Evolutionary conservation across 2,329 filamentous ascomycete genomes (phyloP).

Genomic region (Domatiomyces globalis): DNA sequence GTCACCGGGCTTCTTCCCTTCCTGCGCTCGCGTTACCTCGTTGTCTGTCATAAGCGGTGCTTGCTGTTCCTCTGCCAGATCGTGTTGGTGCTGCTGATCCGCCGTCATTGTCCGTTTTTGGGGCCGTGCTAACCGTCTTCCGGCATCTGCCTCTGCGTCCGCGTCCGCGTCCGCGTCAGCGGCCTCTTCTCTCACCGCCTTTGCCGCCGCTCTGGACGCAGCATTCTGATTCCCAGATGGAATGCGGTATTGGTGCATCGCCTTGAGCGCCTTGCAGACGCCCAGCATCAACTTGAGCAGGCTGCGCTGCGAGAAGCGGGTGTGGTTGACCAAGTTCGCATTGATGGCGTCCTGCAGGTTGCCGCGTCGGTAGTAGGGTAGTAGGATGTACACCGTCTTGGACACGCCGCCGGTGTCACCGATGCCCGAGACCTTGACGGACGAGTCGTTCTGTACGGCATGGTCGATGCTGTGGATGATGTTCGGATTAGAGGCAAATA

Average conservation of each 20-base stretch:
- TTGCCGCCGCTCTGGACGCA: constrained; percentile 34
- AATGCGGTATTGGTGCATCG: constrained; percentile 80
- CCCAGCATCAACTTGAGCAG: constrained; percentile 85
- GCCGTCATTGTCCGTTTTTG: constrained; percentile 31
- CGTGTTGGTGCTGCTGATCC: constrained; percentile 38
- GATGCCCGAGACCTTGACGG: constrained; percentile 41
- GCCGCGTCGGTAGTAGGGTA: constrained; percentile 88
- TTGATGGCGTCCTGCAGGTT: constrained; percentile 98
- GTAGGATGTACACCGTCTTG: constrained; percentile 91
- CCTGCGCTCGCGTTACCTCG: constrained; percentile 54
- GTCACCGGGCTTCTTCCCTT: constrained; percentile 54
- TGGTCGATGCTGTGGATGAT: constrained; percentile 82
- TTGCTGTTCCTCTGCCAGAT: constrained; percentile 61
- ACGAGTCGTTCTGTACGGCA: constrained; percentile 59
- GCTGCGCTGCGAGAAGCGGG: constrained; percentile 70
- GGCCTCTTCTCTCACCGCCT: constrained; percentile 41
- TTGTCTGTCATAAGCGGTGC: constrained; percentile 58
- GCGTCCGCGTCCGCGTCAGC: constrained; percentile 38
- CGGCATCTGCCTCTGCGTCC: constrained; percentile 5
- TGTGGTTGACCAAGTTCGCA: constrained; percentile 92
- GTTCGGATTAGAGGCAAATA: constrained; percentile 69
- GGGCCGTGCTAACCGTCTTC: constrained; percentile 24
- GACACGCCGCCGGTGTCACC: constrained; percentile 37
- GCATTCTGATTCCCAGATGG: constrained; percentile 36
- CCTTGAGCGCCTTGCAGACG: constrained; percentile 72